Conservation (phyloP, 345 rosid genomes). For the Salix viminalis region DNA sequence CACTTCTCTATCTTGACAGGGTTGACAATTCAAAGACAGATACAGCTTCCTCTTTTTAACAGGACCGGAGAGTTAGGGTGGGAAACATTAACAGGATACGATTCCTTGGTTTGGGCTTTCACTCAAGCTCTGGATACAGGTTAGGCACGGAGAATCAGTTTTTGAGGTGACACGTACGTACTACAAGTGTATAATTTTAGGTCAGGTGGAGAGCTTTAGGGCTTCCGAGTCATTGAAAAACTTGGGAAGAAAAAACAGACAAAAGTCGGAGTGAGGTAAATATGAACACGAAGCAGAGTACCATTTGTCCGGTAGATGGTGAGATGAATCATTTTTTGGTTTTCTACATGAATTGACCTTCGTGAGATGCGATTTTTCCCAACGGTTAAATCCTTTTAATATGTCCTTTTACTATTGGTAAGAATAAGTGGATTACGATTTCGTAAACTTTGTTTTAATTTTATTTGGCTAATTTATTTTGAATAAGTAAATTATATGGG, state of each 20-base stretch:
- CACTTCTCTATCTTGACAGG: background rate
- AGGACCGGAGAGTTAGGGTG: too few species aligned
- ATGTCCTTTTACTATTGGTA: too few species aligned
- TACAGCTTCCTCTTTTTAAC: too few species aligned
- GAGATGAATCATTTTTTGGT: background rate
- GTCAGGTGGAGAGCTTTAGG: background rate
- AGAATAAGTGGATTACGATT: too few species aligned
- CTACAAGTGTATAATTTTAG: background rate
- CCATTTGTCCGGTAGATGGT: background rate
- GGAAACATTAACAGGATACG: too few species aligned
- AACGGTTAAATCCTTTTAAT: background rate
- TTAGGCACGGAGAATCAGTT: background rate
- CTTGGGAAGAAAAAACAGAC: background rate
- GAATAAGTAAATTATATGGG: too few species aligned
- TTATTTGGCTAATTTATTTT: too few species aligned
- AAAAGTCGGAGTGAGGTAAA: slow-evolving; percentile 11
- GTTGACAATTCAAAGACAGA: background rate
- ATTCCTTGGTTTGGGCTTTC: background rate
- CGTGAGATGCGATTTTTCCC: background rate
- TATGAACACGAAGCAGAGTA: background rate
- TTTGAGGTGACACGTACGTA: background rate
- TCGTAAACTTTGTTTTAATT: too few species aligned
- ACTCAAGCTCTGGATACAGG: background rate
- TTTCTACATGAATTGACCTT: background rate
- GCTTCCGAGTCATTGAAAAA: background rate